Base-by-base conservation (phyloP, 441 rosid genomes). In the Adansonia madagascariensis region DNA sequence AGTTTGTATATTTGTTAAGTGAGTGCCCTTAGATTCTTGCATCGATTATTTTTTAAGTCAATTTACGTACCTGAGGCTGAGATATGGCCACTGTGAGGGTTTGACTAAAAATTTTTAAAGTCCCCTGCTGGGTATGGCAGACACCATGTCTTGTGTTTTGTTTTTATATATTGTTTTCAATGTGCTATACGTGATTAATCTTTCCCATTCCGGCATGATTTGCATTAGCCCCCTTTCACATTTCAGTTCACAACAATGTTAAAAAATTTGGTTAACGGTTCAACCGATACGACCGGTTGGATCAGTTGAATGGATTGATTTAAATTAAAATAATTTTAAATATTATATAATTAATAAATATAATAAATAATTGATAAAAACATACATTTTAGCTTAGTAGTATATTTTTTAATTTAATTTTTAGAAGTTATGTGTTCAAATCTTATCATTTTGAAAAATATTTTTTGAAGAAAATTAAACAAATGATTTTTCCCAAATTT, bases 111-210 rank as follows among this genome's bases (percentile, higher is more conserved):
- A 59, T 59, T 4, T 18, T 66, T 66, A 0, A 6, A n/a, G 53
- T 41, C 69, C 67, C 69, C 69, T 15, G 8, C 69, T n/a, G 5
- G 68, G 4, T 2, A 4, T 44, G 50, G 22, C 52, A 18, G 52
- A 43, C 27, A 43, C 50, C 50, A 41, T 43, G 71, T 66, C 71
- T 43, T 66, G 0, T 66, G 53, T 9, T 64, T 64, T 64, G 46
- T n/a, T 64, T 64, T 17, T 44, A 43, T 46, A 0, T 43, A 18
- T 66, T 66, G 7, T 6, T 66, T 66, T 8, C 41, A 44, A 18
- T 11, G 17, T 10, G 6, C 52, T 17, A 5, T 3, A 41, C 52
- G 15, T 10, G 5, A 9, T 65, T 10, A 17, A 66, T 43, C 35
- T 44, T 18, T 55, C 31, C 50, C 3, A 43, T 1, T 66, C 52